Percentiles rank a stretch among this genome's conserved stretches.
phyloP scores from a whole-genome alignment of 1,284 basidiomycete species.

The Fomitopsis pinicola region DNA sequence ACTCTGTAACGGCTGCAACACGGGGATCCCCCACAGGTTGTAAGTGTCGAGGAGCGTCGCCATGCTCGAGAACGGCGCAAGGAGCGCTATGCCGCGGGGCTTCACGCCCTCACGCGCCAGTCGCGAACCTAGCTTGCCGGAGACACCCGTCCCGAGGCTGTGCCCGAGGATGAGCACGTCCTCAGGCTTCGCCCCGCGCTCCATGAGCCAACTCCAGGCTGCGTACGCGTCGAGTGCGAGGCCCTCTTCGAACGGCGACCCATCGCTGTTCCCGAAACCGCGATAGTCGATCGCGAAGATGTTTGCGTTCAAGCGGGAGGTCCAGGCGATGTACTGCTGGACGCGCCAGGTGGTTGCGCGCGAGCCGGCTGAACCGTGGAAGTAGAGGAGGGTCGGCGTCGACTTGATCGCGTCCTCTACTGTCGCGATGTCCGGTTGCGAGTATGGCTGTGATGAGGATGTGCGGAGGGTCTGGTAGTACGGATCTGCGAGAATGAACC shows the following conservation, averaged over 20 bases:
- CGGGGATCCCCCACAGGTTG: constrained; percentile 64
- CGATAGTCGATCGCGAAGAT: constrained; percentile 87
- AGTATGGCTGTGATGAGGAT: constrained; percentile 20
- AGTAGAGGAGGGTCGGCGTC: constrained; percentile 79
- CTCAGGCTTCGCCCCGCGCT: constrained; percentile 50
- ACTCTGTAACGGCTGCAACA: constrained; percentile 64
- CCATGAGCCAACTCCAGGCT: constrained; percentile 76
- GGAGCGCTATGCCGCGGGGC: constrained; percentile 62
- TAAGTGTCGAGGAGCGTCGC: constrained; percentile 68
- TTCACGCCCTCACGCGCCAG: constrained; percentile 50
- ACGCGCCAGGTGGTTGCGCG: constrained; percentile 66
- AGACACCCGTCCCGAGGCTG: constrained; percentile 80
- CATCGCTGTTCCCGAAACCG: constrained; percentile 89
- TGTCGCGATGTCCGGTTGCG: constrained; percentile 28
- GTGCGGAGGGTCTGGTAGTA: constrained; percentile 50
- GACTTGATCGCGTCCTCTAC: constrained; percentile 46
- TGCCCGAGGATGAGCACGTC: constrained; percentile 76
- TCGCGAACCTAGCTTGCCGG: constrained; percentile 55
- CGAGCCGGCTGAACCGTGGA: constrained; percentile 88
- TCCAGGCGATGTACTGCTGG: constrained; percentile 56
- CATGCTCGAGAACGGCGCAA: constrained; percentile 78
- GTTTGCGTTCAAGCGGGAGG: constrained; percentile 65
- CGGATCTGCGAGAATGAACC: constrained; percentile 81
- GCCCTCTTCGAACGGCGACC: constrained; percentile 73
- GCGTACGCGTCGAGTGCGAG: constrained; percentile 73